Base-by-base conservation (phyloP, 768 basidiomycete genomes). In the Lactarius sp. region DNA sequence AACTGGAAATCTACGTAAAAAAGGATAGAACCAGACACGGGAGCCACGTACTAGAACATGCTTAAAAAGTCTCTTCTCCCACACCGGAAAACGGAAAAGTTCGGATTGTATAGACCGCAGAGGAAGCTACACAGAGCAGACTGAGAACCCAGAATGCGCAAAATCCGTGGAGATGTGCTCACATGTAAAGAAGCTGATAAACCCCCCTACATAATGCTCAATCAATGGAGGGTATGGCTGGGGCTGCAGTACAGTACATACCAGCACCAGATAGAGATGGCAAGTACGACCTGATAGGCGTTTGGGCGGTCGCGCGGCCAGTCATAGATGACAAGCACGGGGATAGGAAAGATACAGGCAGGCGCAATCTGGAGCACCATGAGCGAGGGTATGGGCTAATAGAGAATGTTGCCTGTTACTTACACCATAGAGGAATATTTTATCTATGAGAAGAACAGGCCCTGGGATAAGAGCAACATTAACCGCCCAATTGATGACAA, bases 291-390 rank as follows among this genome's bases (percentile, higher is more conserved):
- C 74, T 92, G 91, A 72, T 90, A 92, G 5, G 81, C 72, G 34
- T 76, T 72, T 14, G 77, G 77, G 20, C 81, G 78, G 64, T 86
- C 82, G 49, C 86, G 78, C 2, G 90, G 90, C 78, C 83, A 85
- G 76, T 93, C 86, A 69, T 82, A 86, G 59, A 86, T 76, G 60
- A 91, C 81, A 78, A 90, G 79, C 56, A 83, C 71, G 34, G 84
- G 71, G 41, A 91, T 75, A 1, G 86, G 87, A 22, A 91, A 72
- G 34, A 82, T 86, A 56, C 88, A 72, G 3, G 75, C 72, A 2
- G 89, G 84, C 3, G 83, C 80, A 67, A 88, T 65, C 85, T 82
- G 64, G 27, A 20, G 52, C 13, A 27, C 37, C 18, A 33, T 59
- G 16, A 44, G 27, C 46, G 33, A 60, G 44, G 20, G 27, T 37